A percentile compares a stretch with the other conserved stretches of the same genome.
Evolutionary conservation across 2,329 filamentous ascomycete genomes (phyloP).

Genomic region (Hortaea werneckii): DNA sequence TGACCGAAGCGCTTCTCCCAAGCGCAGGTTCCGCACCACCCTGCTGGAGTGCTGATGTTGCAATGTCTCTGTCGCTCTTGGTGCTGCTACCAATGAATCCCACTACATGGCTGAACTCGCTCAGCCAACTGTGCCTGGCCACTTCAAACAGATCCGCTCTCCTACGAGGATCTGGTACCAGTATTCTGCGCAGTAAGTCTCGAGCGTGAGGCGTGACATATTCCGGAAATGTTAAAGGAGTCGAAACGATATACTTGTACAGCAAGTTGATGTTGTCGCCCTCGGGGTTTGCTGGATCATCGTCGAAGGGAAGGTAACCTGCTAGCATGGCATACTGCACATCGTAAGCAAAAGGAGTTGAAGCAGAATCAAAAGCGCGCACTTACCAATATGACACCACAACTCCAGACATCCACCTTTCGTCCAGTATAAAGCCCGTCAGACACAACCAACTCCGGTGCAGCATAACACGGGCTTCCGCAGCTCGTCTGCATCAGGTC

Average conservation of each 20-base stretch:
- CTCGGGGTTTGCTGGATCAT: conserved; percentile 95
- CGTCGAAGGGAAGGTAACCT: conserved; percentile 93
- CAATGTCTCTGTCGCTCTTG: conserved; percentile 75
- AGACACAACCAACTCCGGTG: conserved; percentile 91
- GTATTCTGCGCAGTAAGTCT: conserved; percentile 81
- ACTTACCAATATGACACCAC: conserved; percentile 91
- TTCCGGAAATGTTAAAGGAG: conserved; percentile 93
- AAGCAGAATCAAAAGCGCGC: not conserved
- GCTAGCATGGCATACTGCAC: conserved; percentile 96
- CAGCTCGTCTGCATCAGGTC: conserved; percentile 99
- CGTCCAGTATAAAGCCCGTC: conserved; percentile 94
- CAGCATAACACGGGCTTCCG: conserved; percentile 94
- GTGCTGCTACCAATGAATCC: conserved; percentile 95
- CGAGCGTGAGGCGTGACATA: conserved; percentile 95
- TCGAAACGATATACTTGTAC: conserved; percentile 98
- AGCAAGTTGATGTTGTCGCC: conserved; percentile 98
- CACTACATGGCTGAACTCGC: conserved; percentile 92
- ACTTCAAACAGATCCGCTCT: conserved; percentile 95
- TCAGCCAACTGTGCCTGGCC: conserved; percentile 93
- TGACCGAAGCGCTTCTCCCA: conserved; percentile 81
- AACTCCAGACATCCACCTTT: conserved; percentile 99
- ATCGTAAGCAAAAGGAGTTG: conserved; percentile 6
- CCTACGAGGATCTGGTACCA: conserved; percentile 90
- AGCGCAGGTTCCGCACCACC: conserved; percentile 50
- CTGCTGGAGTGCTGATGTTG: conserved; percentile 59